phyloP scores from a whole-genome alignment of 257 asterid genomes.

The Fraxinus cuspidata region DNA sequence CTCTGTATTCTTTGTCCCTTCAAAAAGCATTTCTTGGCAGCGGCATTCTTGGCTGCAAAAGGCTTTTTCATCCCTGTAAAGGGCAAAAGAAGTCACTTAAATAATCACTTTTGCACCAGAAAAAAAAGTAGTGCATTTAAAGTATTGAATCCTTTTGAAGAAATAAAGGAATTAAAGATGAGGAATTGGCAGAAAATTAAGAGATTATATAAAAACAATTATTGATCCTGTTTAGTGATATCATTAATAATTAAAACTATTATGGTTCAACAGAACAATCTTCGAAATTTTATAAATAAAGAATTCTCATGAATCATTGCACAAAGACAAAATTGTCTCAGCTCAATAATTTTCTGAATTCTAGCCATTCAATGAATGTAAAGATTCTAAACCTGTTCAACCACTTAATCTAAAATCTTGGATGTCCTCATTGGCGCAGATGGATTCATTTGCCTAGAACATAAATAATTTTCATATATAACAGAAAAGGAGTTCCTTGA shows the following conservation, averaged over 20 bases:
- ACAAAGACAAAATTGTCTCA: not conserved
- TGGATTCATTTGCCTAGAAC: too few species aligned
- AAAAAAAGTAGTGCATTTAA: not conserved
- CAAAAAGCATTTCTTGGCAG: slow-evolving; percentile 55
- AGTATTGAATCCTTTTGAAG: not conserved
- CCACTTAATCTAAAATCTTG: not conserved
- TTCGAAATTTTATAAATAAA: not conserved
- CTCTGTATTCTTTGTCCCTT: slow-evolving; percentile 37
- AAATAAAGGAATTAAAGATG: not conserved
- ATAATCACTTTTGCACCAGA: not conserved
- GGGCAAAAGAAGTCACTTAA: not conserved
- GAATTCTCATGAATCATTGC: not conserved
- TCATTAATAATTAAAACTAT: slow-evolving; percentile 24
- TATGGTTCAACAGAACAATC: slow-evolving; percentile 23
- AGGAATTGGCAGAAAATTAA: not conserved
- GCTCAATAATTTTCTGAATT: not conserved
- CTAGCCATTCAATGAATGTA: not conserved
- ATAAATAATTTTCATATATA: too few species aligned
- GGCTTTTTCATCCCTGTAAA: slow-evolving; percentile 67
- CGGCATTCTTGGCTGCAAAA: slow-evolving; percentile 86
- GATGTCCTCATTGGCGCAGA: too few species aligned
- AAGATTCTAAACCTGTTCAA: not conserved
- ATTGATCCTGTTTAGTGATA: not conserved
- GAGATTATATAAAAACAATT: not conserved
- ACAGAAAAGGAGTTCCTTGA: too few species aligned